Evolutionary conservation across 352 stramenopile genomes (phyloP), one percentile per base, ranked within the genome.

Genomic region (Pythium utonaiense): DNA sequence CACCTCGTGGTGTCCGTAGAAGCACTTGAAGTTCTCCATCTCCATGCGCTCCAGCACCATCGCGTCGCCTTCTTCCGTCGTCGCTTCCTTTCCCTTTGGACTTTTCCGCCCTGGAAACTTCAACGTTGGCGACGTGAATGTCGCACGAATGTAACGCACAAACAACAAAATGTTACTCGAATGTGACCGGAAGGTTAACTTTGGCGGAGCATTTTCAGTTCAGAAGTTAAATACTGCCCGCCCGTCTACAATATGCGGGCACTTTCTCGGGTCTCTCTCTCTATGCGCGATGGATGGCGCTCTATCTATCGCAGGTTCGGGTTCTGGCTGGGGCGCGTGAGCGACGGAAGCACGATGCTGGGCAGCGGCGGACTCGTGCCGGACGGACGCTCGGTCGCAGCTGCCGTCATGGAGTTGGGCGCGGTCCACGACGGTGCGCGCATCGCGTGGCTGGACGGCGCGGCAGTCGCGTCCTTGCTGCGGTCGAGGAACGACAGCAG

Each of bases 21-120:
- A 80, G 22, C 58, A 73, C 70, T 80, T 77, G 55, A 77, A 78
- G 67, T 80, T 78, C 60, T 74, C 64, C 53, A 78, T 64, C 51
- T 71, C 69, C 56, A 76, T 45, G 38, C 61, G 60, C 60, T 76
- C 58, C 45, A 70, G 57, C 54, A 16, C 51, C 27, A 34, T 52
- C 22, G 9, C 53, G 33, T 50, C 24, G 36, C 17, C 36, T 14
- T 21, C 40, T 51, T 51, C 41, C 17, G 47, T 47, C n/a, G n/a
- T 8, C 51, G 9, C 3, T 45, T 36, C 8, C 24, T 59, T 60
- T 50, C 42, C 42, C 28, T 34, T 34, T 47, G 19, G 31, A 55
- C 12, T 63, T 63, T 57, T 27, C 57, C 57, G 57, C 57, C 45
- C 33, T 42, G n/a, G 28, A 28, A 55, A 55, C 49, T 55, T 55